Conservation (phyloP, 805 yeast genomes). For the Peterozyma toletana region DNA sequence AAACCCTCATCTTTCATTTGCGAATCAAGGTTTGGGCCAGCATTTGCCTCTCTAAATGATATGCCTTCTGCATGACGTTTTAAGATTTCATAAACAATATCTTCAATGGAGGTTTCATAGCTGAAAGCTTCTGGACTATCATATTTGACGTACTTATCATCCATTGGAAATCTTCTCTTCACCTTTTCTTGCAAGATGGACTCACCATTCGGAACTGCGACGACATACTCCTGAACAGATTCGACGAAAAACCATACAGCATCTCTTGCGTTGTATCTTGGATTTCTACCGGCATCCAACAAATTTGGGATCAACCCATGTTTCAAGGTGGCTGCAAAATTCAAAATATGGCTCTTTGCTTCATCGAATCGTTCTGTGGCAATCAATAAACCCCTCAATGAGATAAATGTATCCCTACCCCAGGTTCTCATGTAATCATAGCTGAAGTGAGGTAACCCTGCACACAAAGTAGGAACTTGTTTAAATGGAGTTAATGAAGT, state of each 20-base stretch:
- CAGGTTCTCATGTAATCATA: constrained; percentile 92
- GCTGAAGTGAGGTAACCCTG: constrained; percentile 94
- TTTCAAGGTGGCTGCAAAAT: constrained; percentile 84
- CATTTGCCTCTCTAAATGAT: constrained; percentile 88
- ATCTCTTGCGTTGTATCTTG: constrained; percentile 93
- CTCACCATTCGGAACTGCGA: constrained; percentile 61
- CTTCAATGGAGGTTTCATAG: constrained; percentile 62
- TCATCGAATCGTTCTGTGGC: constrained; percentile 73
- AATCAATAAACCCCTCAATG: constrained; percentile 74
- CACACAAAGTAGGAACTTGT: constrained; percentile 75
- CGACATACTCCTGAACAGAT: constrained; percentile 77
- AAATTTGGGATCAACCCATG: constrained; percentile 94
- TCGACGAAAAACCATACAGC: constrained; percentile 95
- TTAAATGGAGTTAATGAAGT: constrained; percentile 69
- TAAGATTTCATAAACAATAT: constrained; percentile 74
- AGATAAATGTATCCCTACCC: constrained; percentile 95
- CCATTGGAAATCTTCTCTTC: constrained; percentile 72
- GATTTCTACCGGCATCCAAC: constrained; percentile 88
- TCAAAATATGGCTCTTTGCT: constrained; percentile 75
- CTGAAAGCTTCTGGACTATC: constrained; percentile 74
- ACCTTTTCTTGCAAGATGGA: constrained; percentile 64
- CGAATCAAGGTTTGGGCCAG: constrained; percentile 80
- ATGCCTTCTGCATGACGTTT: constrained; percentile 88
- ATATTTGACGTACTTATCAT: constrained; percentile 66
- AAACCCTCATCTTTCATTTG: constrained; percentile 94